phyloP scores from a whole-genome alignment of 164 flowering plant genomes.

The Euptelea pleiosperma region DNA sequence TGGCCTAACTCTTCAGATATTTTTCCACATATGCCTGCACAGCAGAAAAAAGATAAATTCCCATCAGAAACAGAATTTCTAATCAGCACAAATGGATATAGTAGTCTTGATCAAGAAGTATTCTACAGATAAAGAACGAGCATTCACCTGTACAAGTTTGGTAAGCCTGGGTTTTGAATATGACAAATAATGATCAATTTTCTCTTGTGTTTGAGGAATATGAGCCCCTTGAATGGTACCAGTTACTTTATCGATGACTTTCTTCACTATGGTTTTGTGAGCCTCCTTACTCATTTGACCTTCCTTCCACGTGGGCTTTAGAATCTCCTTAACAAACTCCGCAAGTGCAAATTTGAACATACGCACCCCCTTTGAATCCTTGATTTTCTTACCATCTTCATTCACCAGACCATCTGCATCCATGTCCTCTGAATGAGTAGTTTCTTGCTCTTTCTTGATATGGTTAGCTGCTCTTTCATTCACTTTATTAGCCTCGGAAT shows the following conservation, averaged over 20 bases:
- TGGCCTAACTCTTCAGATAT: slow-evolving; percentile 23
- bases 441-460: slow-evolving; percentile 22
- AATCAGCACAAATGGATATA: background rate
- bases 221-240: slow-evolving; percentile 50
- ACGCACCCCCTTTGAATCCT: slow-evolving; percentile 59
- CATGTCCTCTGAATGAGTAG: slow-evolving; percentile 22
- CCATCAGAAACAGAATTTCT: slow-evolving; percentile 1
- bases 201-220: slow-evolving; percentile 76
- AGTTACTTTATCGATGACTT: slow-evolving; percentile 80
- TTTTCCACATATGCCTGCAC: slow-evolving; percentile 44
- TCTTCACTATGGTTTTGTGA: slow-evolving; percentile 84
- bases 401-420: slow-evolving; percentile 27
- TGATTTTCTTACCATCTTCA: slow-evolving; percentile 36
- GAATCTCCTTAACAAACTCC: slow-evolving; percentile 73
- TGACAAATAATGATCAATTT: slow-evolving; percentile 71
- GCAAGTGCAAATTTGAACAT: slow-evolving; percentile 74
- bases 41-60: background rate
- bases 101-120: background rate
- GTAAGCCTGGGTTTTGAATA: slow-evolving; percentile 63
- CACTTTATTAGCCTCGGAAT: slow-evolving; percentile 4
- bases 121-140: background rate
- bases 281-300: slow-evolving; percentile 85
- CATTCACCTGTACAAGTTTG: slow-evolving; percentile 80
- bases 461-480: slow-evolving; percentile 10
- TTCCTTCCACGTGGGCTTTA: slow-evolving; percentile 93